Conservation (phyloP, 1,284 basidiomycete species). For the Hypsizygus ulmarius region DNA sequence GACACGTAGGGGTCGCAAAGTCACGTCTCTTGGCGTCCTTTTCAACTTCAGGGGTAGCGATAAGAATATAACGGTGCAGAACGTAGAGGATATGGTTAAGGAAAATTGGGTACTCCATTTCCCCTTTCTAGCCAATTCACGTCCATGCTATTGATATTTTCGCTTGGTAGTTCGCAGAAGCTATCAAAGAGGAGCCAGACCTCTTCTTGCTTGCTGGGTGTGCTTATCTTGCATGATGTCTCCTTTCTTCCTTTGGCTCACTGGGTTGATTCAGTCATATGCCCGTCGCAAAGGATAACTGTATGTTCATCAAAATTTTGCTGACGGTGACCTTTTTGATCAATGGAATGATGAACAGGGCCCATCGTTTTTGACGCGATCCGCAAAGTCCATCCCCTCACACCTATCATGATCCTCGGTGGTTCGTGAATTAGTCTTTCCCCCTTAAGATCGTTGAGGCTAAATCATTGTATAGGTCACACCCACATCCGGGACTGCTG, state of each 20-base stretch:
- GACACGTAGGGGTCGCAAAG: conserved; percentile 53
- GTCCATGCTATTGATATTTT: neutral
- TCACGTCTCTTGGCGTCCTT: conserved; percentile 82
- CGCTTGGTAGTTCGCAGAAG: conserved; percentile 61
- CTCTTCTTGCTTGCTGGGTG: conserved; percentile 74
- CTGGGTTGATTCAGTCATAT: conserved; percentile 50
- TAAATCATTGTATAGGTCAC: conserved; percentile 45
- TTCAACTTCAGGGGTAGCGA: conserved; percentile 70
- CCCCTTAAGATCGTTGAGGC: neutral
- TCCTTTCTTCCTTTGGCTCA: conserved; percentile 4
- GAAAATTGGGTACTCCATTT: conserved; percentile 58
- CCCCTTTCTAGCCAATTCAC: neutral
- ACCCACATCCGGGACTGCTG: conserved; percentile 78
- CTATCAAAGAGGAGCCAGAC: conserved; percentile 78
- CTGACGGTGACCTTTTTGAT: conserved; percentile 10
- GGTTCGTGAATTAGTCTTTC: conserved; percentile 34
- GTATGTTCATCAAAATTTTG: conserved; percentile 38
- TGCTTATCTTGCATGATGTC: conserved; percentile 21
- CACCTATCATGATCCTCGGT: conserved; percentile 81
- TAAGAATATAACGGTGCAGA: conserved; percentile 71
- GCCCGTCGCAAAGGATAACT: conserved; percentile 64
- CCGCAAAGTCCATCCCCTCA: conserved; percentile 65
- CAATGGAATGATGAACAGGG: conserved; percentile 42
- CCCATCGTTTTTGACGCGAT: conserved; percentile 72
- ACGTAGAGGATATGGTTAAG: conserved; percentile 70